These are phyloP conservation scores for Gynochthodes officinalis DNA, from an alignment of 257 asterid species.

Conservation along the genomic window DNA sequence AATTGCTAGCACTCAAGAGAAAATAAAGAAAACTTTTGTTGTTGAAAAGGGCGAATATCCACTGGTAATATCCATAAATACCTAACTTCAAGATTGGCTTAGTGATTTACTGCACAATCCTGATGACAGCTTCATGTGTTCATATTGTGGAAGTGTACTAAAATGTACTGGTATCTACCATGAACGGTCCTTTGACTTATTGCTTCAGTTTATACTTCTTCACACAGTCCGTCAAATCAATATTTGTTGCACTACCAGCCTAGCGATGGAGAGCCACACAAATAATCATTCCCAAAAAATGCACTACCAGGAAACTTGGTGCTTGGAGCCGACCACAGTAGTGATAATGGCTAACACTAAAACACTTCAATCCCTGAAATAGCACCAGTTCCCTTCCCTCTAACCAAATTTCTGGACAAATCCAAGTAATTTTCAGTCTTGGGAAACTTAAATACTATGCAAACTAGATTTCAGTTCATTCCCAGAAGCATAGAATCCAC, in stretches of 20 bases:
- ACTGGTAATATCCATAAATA: conserved; percentile 36
- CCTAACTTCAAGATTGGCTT: conserved; percentile 22
- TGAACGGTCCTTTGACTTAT: too few relatives aligned
- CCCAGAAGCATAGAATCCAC: conserved; percentile 67
- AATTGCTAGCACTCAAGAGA: conserved; percentile 28
- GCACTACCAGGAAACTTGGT: conserved; percentile 55
- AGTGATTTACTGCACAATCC: conserved; percentile 27
- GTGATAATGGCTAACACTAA: conserved; percentile 71
- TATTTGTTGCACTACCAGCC: too few relatives aligned
- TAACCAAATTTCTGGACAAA: conserved; percentile 58
- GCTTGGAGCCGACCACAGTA: conserved; percentile 71
- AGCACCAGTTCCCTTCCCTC: conserved; percentile 66
- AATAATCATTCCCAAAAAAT: conserved; percentile 62
- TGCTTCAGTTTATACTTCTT: too few relatives aligned
- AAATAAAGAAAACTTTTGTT: conserved; percentile 45
- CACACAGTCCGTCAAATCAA: too few relatives aligned
- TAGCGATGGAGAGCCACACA: conserved; percentile 83
- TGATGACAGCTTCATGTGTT: too few relatives aligned
- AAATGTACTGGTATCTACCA: too few relatives aligned
- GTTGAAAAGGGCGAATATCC: conserved; percentile 67
- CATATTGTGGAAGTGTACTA: too few relatives aligned
- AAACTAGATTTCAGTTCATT: conserved; percentile 64
- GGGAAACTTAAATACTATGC: conserved; percentile 40
- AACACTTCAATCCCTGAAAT: conserved; percentile 45
- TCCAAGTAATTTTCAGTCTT: conserved; percentile 55